Base-by-base conservation (phyloP, 495 filamentous ascomycete species). In the Penicillium manginii region DNA sequence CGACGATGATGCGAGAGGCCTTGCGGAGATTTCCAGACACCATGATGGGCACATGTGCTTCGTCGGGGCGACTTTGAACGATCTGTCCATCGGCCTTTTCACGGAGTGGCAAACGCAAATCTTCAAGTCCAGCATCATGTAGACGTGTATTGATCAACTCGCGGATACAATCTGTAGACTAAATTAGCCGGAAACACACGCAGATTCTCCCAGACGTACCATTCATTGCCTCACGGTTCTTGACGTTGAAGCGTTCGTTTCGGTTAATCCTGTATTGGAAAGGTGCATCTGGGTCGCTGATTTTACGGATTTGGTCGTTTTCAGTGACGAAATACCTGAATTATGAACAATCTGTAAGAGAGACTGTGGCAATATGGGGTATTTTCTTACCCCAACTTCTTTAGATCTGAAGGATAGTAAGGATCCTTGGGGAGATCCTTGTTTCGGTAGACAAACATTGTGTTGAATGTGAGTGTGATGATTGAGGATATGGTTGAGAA, bases 201-300 rank as follows among this genome's bases (percentile, higher is more conserved):
- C 15, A 43, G 40, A 19, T 26, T 22, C 11, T 26, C 17, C 5
- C 11, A 17, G 14, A 12, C 50, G 22, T 59, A 91, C 89, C 71
- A 65, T 93, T 86, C 73, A 93, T 81, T 19, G 83, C 79, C 58
- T 91, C 91, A 8, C 85, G 78, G 47, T 88, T 86, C 26, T 84
- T 76, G 31, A 87, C 82, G 65, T 92, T 93, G 74, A 82, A 84
- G 39, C 91, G 87, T 17, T 81, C 75, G 70, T 90, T 89, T 55
- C 84, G 86, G 68, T 80, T 86, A 59, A 89, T 71, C 69, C 83
- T 88, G 81, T 78, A 96, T 58, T 88, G 79, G 76, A 91, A 93
- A 64, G 86, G 86, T 66, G 82, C 70, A 18, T 86, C 78, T 2
- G 88, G 85, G 55, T 90, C 73, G 9, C 81, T 75, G 58, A 89